phyloP scores from a whole-genome alignment of 495 filamentous ascomycete genomes.

The Penicillium soppii region DNA sequence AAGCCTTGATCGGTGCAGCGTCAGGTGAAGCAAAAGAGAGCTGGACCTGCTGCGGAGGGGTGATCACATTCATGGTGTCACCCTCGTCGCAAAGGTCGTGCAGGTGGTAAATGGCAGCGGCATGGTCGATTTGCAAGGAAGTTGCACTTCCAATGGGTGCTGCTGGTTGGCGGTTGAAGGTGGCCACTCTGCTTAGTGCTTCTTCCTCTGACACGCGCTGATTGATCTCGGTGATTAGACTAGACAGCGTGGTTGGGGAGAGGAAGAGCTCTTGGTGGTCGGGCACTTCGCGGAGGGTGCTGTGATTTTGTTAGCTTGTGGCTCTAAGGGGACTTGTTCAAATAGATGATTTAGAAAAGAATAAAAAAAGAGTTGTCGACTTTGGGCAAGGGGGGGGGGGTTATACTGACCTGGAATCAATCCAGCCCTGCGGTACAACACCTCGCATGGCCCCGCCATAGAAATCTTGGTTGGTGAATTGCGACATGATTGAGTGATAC shows the following conservation, averaged over 20 bases:
- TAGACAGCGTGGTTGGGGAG: conserved; percentile 71
- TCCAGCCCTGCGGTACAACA: conserved; percentile 68
- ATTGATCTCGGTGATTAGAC: conserved; percentile 84
- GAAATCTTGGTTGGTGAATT: conserved; percentile 60
- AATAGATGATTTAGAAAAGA: no score
- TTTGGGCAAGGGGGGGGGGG: no score
- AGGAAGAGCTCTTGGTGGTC: conserved; percentile 95
- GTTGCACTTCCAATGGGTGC: conserved; percentile 25
- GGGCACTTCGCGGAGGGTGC: conserved; percentile 82
- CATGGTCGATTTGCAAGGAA: conserved; percentile 52
- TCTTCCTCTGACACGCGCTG: conserved; percentile 57
- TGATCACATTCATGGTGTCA: conserved; percentile 58
- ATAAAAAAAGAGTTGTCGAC: no score
- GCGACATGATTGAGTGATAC: conserved; percentile 30
- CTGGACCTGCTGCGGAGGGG: conserved; percentile 32
- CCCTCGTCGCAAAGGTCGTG: conserved; percentile 68
- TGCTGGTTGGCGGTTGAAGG: conserved; percentile 21
- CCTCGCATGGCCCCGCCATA: conserved; percentile 80
- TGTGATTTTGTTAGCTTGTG: conserved; percentile 30
- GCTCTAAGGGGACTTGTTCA: not conserved
- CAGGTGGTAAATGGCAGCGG: conserved; percentile 69
- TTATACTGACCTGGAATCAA: conserved; percentile 72
- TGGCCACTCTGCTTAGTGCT: conserved; percentile 33
- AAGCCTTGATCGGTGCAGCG: conserved; percentile 17
- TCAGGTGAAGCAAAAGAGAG: conserved; percentile 23